Conservation (phyloP, 257 asterid species). For the Penstemon barbatus region DNA sequence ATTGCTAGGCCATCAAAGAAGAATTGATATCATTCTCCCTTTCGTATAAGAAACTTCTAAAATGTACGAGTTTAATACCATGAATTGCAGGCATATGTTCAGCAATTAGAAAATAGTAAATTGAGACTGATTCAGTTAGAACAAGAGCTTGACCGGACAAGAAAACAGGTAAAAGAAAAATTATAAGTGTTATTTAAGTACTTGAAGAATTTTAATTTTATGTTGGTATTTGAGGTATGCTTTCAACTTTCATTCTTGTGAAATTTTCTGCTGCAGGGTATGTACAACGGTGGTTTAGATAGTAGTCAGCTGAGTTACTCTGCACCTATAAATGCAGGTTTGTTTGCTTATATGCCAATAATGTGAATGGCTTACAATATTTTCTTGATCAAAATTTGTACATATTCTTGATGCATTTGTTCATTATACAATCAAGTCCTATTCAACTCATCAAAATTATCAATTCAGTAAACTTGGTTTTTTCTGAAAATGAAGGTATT, state of each 20-base stretch:
- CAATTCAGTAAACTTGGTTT: slow-evolving; percentile 2
- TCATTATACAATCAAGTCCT: background rate
- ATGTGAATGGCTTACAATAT: background rate
- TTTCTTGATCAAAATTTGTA: no score
- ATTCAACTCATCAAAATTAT: no score
- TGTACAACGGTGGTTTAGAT: slow-evolving; percentile 58
- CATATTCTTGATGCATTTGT: background rate
- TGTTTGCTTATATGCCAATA: slow-evolving; percentile 26
- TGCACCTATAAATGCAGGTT: slow-evolving; percentile 67
- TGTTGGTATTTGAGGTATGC: background rate
- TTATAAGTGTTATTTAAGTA: background rate
- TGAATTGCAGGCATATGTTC: slow-evolving; percentile 77
- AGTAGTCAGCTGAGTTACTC: slow-evolving; percentile 58
- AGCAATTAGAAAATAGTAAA: slow-evolving; percentile 84
- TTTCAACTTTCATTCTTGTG: background rate
- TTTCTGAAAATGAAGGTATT: slow-evolving; percentile 44
- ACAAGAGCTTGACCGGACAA: slow-evolving; percentile 75
- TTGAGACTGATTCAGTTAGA: slow-evolving; percentile 77
- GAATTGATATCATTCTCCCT: background rate
- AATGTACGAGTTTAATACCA: no score
- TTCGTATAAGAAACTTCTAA: background rate
- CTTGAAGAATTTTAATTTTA: slow-evolving; percentile 12
- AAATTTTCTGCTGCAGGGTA: slow-evolving; percentile 50
- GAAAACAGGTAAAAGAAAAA: slow-evolving; percentile 52
- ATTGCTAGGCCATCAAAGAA: slow-evolving; percentile 30